Evolutionary conservation across 768 basidiomycete genomes (phyloP).

Genomic region (Lentinula raphanica): DNA sequence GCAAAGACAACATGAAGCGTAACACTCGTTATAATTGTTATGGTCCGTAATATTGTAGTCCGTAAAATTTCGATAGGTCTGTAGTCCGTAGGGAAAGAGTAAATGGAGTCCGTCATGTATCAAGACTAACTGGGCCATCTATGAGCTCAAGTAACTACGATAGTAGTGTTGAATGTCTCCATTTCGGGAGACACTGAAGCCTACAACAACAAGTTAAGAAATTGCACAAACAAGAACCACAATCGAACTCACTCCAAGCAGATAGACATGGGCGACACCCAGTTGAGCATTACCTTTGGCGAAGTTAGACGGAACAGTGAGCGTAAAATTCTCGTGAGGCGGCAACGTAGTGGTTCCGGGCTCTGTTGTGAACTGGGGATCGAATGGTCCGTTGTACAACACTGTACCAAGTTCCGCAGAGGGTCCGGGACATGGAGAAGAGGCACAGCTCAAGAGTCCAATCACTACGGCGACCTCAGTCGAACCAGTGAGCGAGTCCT

Average conservation of each 20-base stretch:
- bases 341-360: conserved; percentile 5
- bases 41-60: no score
- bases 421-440: not conserved
- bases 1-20: no score
- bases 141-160: conserved; percentile 1
- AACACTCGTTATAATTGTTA: no score
- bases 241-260: conserved; percentile 30
- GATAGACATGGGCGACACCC: conserved; percentile 23
- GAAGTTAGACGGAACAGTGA: conserved; percentile 24
- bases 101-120: not conserved
- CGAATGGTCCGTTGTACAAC: conserved; percentile 32
- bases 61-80: no score
- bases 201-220: no score
- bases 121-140: no score
- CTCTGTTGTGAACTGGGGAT: not conserved
- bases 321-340: conserved; percentile 35
- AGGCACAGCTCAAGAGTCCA: conserved; percentile 18
- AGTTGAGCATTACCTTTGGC: conserved; percentile 21
- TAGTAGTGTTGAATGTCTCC: conserved; percentile 4
- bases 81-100: not conserved
- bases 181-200: not conserved
- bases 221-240: no score
- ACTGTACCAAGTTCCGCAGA: conserved; percentile 23
- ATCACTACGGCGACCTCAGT: conserved; percentile 26
- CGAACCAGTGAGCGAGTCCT: conserved; percentile 17